Conservation (phyloP, 2,329 filamentous ascomycete species). For the Colletotrichum echinochloae region DNA sequence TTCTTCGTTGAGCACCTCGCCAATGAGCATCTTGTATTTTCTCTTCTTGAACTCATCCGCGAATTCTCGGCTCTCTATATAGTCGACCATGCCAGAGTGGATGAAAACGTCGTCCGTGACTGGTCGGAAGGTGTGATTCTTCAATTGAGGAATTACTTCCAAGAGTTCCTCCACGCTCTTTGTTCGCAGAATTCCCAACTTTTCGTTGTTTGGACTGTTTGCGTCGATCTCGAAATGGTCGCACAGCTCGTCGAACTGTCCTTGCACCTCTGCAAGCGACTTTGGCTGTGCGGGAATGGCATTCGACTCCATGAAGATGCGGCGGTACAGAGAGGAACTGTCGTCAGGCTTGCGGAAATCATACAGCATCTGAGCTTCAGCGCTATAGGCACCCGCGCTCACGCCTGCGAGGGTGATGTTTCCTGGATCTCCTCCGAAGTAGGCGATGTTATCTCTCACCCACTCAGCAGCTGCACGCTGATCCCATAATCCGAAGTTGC, state of each 20-base stretch:
- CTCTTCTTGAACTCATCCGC: constrained; percentile 52
- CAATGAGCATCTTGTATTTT: constrained; percentile 53
- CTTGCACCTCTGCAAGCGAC: constrained; percentile 50
- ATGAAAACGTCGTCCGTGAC: constrained; percentile 58
- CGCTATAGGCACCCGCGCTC: constrained; percentile 58
- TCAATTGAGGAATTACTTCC: constrained; percentile 50
- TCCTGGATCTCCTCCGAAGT: constrained; percentile 59
- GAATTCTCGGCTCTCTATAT: constrained; percentile 52
- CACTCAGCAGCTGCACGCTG: constrained; percentile 64
- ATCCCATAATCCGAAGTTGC: constrained; percentile 60
- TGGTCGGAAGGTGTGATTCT: constrained; percentile 60
- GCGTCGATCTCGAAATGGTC: constrained; percentile 48
- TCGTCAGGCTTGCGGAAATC: constrained; percentile 47
- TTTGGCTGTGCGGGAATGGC: constrained; percentile 59
- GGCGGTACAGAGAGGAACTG: constrained; percentile 46
- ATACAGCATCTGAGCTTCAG: constrained; percentile 55
- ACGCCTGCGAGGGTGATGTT: constrained; percentile 57
- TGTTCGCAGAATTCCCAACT: constrained; percentile 49
- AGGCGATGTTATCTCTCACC: constrained; percentile 58
- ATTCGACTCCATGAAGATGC: constrained; percentile 59
- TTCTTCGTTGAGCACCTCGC: constrained; percentile 58
- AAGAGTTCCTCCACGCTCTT: constrained; percentile 50
- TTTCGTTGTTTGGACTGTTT: constrained; percentile 44
- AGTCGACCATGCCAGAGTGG: constrained; percentile 52
- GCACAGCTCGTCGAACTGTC: constrained; percentile 58